Evolutionary conservation across 2,329 filamentous ascomycete species (phyloP).

Genomic region (Sclerotinia nivalis): DNA sequence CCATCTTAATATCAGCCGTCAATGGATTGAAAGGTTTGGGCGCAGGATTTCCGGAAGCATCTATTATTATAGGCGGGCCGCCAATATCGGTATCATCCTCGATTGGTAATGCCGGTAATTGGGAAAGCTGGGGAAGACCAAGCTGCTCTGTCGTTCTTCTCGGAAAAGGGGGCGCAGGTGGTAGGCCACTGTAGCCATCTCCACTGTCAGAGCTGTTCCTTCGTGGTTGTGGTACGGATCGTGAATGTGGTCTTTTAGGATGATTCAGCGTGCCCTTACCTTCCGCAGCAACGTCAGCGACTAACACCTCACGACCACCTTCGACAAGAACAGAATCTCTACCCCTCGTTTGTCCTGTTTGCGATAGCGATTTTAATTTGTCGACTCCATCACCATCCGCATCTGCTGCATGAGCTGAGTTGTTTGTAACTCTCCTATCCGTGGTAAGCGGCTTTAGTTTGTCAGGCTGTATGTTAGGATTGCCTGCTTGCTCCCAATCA

Average conservation of each 20-base stretch:
- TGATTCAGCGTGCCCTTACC: conserved; percentile 60
- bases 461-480: conserved; percentile 48
- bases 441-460: conserved; percentile 39
- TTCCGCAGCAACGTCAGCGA: conserved; percentile 63
- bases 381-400: conserved; percentile 78
- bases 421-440: conserved; percentile 60
- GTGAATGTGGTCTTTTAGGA: conserved; percentile 49
- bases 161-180: conserved; percentile 58
- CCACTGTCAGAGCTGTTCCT: conserved; percentile 30
- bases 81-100: conserved; percentile 81
- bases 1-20: conserved; percentile 68
- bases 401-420: conserved; percentile 67
- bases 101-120: conserved; percentile 68
- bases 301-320: conserved; percentile 69
- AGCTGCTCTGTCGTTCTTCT: conserved; percentile 66
- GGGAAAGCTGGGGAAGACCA: conserved; percentile 66
- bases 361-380: conserved; percentile 67
- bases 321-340: conserved; percentile 71
- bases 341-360: conserved; percentile 60
- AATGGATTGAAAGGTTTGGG: conserved; percentile 52
- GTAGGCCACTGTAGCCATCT: conserved; percentile 52
- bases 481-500: conserved; percentile 45
- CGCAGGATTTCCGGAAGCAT: conserved; percentile 53
- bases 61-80: conserved; percentile 63
- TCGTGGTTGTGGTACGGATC: conserved; percentile 28